These are phyloP conservation scores for Gynochthodes officinalis DNA, from an alignment of 257 asterid species.

Conservation along the genomic window DNA sequence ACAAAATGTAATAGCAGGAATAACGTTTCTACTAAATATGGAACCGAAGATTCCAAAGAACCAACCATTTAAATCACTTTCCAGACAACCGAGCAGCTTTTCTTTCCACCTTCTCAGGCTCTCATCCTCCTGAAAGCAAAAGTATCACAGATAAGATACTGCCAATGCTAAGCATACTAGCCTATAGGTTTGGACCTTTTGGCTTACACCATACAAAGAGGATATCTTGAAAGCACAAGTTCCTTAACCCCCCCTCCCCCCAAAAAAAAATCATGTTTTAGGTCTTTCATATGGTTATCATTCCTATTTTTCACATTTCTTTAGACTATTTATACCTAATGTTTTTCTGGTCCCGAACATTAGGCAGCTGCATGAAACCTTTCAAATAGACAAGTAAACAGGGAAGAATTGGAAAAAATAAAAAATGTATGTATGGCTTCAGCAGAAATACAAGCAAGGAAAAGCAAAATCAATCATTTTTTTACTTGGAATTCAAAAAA, in stretches of 20 bases:
- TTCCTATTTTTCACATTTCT: neutral
- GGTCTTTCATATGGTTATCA: neutral
- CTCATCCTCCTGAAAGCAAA: slow-evolving; percentile 56
- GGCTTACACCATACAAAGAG: neutral
- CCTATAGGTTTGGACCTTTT: neutral
- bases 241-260: too few species aligned
- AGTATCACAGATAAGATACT: neutral
- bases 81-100: slow-evolving; percentile 78
- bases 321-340: neutral
- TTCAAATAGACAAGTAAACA: neutral
- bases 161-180: neutral
- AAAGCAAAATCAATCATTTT: neutral
- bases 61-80: slow-evolving; percentile 64
- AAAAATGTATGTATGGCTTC: neutral
- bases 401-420: too few species aligned
- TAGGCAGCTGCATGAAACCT: too few species aligned
- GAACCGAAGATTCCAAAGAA: slow-evolving; percentile 3
- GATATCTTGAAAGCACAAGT: neutral
- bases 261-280: neutral
- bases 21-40: neutral
- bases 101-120: slow-evolving; percentile 83
- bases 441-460: neutral
- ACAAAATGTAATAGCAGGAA: neutral
- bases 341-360: neutral
- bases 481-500: neutral